Evolutionary conservation across 2,329 filamentous ascomycete genomes (phyloP), one percentile per base, ranked within the genome.

Genomic region (Pseudogymnoascus sp.): DNA sequence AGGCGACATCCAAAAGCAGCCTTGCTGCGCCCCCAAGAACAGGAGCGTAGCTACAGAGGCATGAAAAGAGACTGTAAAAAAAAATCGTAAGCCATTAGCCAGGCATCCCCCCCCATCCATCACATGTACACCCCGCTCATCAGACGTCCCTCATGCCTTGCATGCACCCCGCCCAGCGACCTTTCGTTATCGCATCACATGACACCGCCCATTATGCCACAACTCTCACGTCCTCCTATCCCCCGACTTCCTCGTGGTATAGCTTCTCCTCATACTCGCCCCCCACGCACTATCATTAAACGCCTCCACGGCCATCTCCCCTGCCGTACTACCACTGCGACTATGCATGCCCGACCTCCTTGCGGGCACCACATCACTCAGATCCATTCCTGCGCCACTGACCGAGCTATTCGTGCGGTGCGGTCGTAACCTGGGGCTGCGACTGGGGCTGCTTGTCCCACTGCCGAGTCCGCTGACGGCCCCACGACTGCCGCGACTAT

Each of bases 261-360:
- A 91, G 76, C 91, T 96, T 65, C 91, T 83, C 66, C 92, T 82
- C 66, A 97, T 92, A 78, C 90, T 96, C 76, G 96, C 90, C 60
- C 93, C 90, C 93, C 93, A 97, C 13, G 89, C 87, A 15, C 90
- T 94, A 70, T 93, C 89, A 70, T 94, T 90, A 61, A 97, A 81
- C 71, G 94, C 89, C 67, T 92, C 86, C 73, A 92, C 84, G 67
- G 95, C 89, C 69, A 92, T 88, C 58, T 87, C 83, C 59, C 85
- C 90, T 62, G 92, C 87, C 4, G 81, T 80, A 73, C 88, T 92
- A 61, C 82, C 84, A 25, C 86, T 82, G 45, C 87, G 78, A 68
- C 83, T 83, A 71, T 80, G 83, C 12, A 27, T 39, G 5, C 58
- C 58, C 21, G 29, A 25, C 18, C 58, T 59, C 58, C 66, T 69